Evolutionary conservation across 2,329 filamentous ascomycete genomes (phyloP).

Genomic region (Myriosclerotinia scirpicola): DNA sequence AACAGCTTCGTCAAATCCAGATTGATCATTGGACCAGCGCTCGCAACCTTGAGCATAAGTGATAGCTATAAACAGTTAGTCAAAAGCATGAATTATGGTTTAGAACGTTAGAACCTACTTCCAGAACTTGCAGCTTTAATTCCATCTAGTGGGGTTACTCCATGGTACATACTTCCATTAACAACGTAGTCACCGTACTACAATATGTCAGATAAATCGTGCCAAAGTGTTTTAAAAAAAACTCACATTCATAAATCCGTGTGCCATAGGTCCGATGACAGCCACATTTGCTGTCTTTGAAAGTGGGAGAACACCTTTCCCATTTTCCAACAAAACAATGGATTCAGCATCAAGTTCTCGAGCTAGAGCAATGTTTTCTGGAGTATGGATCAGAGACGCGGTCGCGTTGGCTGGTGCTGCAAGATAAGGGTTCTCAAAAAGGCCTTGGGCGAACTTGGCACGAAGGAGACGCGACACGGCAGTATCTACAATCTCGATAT

Average conservation of each 20-base stretch:
- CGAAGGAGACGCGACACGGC: constrained; percentile 65
- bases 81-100: not conserved
- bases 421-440: constrained; percentile 69
- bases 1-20: constrained; percentile 66
- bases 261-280: constrained; percentile 74
- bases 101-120: constrained; percentile 36
- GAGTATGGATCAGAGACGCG: constrained; percentile 61
- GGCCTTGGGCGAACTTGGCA: constrained; percentile 67
- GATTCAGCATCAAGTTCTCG: constrained; percentile 77
- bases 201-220: constrained; percentile 9
- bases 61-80: constrained; percentile 42
- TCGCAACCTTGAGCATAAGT: constrained; percentile 71
- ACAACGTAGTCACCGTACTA: constrained; percentile 75
- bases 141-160: constrained; percentile 69
- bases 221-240: constrained; percentile 13
- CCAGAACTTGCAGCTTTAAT: constrained; percentile 61
- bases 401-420: constrained; percentile 57
- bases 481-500: constrained; percentile 59
- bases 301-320: constrained; percentile 61
- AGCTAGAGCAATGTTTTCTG: constrained; percentile 67
- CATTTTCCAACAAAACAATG: constrained; percentile 79
- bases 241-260: constrained; percentile 67
- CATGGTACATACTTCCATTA: constrained; percentile 56
- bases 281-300: constrained; percentile 66
- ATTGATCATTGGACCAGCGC: constrained; percentile 69